A percentile compares a stretch with the other conserved stretches of the same genome.
Conservation (phyloP, 1,284 basidiomycete genomes). For the Caloboletus firmus region DNA sequence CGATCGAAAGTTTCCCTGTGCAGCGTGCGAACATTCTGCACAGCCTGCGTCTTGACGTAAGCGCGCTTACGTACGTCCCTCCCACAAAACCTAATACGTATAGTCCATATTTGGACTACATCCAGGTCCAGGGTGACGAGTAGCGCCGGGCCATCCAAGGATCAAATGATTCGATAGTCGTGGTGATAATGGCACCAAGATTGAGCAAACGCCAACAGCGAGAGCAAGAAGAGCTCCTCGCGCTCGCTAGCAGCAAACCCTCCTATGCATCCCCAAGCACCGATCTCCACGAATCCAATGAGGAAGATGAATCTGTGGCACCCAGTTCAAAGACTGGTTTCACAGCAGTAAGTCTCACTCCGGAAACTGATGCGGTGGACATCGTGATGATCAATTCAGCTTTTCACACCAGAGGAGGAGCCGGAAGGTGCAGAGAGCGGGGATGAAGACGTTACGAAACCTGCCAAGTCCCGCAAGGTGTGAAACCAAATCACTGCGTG, state of each 20-base stretch:
- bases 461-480: slow-evolving; percentile 49
- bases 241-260: slow-evolving; percentile 39
- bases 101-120: too few relatives aligned
- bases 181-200: slow-evolving; percentile 57
- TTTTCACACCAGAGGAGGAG: slow-evolving; percentile 40
- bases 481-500: background rate
- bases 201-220: slow-evolving; percentile 86
- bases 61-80: too few relatives aligned
- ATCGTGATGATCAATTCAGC: slow-evolving; percentile 29
- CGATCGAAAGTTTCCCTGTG: too few relatives aligned
- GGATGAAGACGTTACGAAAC: slow-evolving; percentile 27
- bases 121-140: background rate
- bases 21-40: too few relatives aligned
- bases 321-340: slow-evolving; percentile 45
- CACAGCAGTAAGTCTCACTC: slow-evolving; percentile 50
- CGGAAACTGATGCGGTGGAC: slow-evolving; percentile 1
- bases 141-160: background rate
- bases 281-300: slow-evolving; percentile 29
- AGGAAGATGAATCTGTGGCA: slow-evolving; percentile 32
- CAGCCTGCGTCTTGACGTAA: too few relatives aligned
- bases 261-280: slow-evolving; percentile 19
- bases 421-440: slow-evolving; percentile 37
- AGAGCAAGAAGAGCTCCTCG: slow-evolving; percentile 75
- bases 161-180: slow-evolving; percentile 10
- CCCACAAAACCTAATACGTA: too few relatives aligned